Evolutionary conservation across 2,329 filamentous ascomycete genomes (phyloP).

Genomic region (Monosporascus sp.): DNA sequence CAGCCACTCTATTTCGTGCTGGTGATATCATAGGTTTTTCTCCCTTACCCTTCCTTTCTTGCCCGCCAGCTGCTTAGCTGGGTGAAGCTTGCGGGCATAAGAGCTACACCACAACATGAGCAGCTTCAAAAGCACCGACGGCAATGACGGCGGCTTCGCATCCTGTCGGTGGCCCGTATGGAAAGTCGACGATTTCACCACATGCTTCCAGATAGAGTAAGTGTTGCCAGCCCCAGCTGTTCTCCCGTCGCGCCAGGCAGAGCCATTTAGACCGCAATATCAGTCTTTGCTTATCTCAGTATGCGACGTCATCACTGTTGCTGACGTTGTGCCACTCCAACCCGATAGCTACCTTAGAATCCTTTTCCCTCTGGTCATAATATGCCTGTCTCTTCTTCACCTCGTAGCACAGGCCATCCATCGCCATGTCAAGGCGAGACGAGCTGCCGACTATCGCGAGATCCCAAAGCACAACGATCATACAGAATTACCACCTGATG

Average conservation of each 20-base stretch:
- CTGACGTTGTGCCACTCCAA: constrained; percentile 6
- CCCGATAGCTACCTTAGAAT: constrained; percentile 67
- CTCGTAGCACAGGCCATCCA: constrained; percentile 55
- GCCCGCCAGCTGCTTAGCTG: neutral
- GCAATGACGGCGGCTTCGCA: constrained; percentile 36
- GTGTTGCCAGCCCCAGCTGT: constrained; percentile 26
- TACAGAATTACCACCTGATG: constrained; percentile 47
- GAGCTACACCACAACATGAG: neutral
- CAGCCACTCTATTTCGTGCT: too few relatives aligned
- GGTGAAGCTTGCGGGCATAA: neutral
- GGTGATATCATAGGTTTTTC: too few relatives aligned
- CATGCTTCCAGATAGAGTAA: constrained; percentile 63
- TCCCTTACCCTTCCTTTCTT: neutral
- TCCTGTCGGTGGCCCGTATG: constrained; percentile 55
- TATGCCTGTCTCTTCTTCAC: constrained; percentile 64
- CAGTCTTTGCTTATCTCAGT: constrained; percentile 2
- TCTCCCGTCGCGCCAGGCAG: constrained; percentile 1
- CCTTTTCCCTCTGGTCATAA: constrained; percentile 68
- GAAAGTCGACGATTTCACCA: constrained; percentile 58
- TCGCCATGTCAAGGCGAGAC: constrained; percentile 47
- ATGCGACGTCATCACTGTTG: neutral
- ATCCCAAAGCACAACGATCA: constrained; percentile 43
- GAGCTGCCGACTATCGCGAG: constrained; percentile 51
- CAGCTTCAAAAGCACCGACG: neutral
- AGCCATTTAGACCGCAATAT: neutral